Base-by-base conservation (phyloP, 768 basidiomycete species). In the Cyathus striatus region DNA sequence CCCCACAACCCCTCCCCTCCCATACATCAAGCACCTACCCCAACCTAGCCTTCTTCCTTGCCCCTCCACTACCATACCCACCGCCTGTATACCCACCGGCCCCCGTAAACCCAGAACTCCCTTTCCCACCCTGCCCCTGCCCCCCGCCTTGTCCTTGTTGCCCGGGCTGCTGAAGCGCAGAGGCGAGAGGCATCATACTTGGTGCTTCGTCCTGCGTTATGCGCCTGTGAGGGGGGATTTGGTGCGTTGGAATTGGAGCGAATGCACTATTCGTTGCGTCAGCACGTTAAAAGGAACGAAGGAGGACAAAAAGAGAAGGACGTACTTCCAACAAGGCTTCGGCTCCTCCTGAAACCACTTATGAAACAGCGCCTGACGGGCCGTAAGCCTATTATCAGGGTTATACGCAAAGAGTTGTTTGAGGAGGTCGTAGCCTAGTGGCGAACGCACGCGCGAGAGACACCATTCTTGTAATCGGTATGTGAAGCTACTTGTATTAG, bases 341-440 rank as follows among this genome's bases (percentile, higher is more conserved):
- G 92, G 91, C 6, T 94, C 94, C 57, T 95, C 91, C 18, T 78
- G 75, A 61, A 98, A 99, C 92, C 94, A 99, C 49, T 76, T 76
- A 60, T 97, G 94, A 16, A 69, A 70, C 1, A 99, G 68, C 0
- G 91, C 87, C 46, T 89, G 81, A 49, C 76, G 74, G 1, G 93
- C 91, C 0, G 84, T 92, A 32, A 97, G 75, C 23, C 96, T 73
- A 47, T 73, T 79, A 53, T 88, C 86, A 1, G 95, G 95, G 62
- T 97, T 90, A 65, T 93, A 98, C 7, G 78, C 76, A 59, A 99
- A 95, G 26, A 98, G 72, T 46, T 80, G 75, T 10, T 76, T 75
- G n/a, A 99, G 80, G 42, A 98, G 79, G 45, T 95, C 89, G 57
- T 84, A 84, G 20, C 86, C 90, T 30, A 72, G 66, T 2, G 71